Evolutionary conservation across 192 early-diverging fungal species (phyloP), one percentile per base, ranked within the genome.

Genomic region (Umbelopsis ramanniana): DNA sequence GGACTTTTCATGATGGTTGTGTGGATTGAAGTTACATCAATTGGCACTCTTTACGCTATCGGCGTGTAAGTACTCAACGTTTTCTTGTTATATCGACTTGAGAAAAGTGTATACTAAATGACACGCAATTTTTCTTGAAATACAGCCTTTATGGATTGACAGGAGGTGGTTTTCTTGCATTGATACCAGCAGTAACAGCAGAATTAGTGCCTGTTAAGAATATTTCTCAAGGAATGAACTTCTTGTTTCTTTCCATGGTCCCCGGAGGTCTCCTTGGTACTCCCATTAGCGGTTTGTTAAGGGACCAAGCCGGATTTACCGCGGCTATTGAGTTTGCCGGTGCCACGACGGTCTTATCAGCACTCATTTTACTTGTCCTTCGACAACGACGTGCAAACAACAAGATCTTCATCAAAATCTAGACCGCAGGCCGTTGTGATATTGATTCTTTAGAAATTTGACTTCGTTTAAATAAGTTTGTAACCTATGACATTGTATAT

Each of bases 131-230:
- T 50, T 50, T 0, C 5, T 21, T 21, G 15, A 50, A 0, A 17
- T 17, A n/a, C 48, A 50, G 48, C 4, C 29, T 80, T 3, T 78
- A 78, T 60, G 76, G 67, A 14, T 10, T 68, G 1, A 74, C 67
- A 6, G 66, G 67, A 37, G 55, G 71, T 46, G 79, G 74, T 17
- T 85, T 85, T 50, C 76, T 85, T n/a, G 76, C 80, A n/a, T 72
- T 88, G 23, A 74, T 81, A 23, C 81, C 86, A 11, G 81, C 82
- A 0, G 79, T 81, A 22, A 76, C 75, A 0, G 86, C 86, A 0
- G 83, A 88, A 33, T 72, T 88, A 19, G 86, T 88, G 0, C 85
- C 85, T 48, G 72, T 83, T 12, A 73, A 81, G 48, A 79, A 83
- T 7, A 48, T 85, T 17, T 74, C 76, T 15, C 37, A 52, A 10